phyloP scores from a whole-genome alignment of 805 yeast species.

The Torulaspora maleeae region DNA sequence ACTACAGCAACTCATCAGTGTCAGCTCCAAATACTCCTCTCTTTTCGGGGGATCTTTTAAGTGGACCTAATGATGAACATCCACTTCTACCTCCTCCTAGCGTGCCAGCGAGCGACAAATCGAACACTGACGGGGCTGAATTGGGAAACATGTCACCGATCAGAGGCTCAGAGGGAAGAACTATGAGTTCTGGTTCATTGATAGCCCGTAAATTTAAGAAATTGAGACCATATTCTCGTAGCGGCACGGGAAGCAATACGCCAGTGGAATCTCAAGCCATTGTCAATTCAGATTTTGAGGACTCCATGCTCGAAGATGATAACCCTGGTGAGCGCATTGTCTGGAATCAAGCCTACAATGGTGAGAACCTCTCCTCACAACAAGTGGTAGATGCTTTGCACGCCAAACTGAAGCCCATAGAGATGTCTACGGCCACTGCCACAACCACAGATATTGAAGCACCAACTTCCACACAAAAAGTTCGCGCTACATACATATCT shows the following conservation, averaged over 20 bases:
- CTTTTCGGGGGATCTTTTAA: slow-evolving; percentile 5
- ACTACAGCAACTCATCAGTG: slow-evolving; percentile 4
- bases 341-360: slow-evolving; percentile 6
- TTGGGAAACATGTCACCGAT: slow-evolving; percentile 1
- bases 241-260: slow-evolving; percentile 10
- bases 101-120: slow-evolving; percentile 2
- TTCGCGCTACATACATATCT: slow-evolving; percentile 12
- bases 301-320: slow-evolving; percentile 12
- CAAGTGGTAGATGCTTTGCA: slow-evolving; percentile 4
- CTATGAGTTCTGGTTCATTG: slow-evolving; percentile 28
- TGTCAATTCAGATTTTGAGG: slow-evolving; percentile 9
- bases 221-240: slow-evolving; percentile 17
- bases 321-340: slow-evolving; percentile 6
- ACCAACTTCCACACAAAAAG: not conserved
- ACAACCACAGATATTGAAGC: not conserved
- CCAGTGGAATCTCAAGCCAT: slow-evolving; percentile 8
- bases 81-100: slow-evolving; percentile 21
- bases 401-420: slow-evolving; percentile 8
- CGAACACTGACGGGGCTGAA: slow-evolving; percentile 4
- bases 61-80: slow-evolving; percentile 15
- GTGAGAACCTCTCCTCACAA: slow-evolving; percentile 4
- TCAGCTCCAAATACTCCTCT: slow-evolving; percentile 15
- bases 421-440: not conserved
- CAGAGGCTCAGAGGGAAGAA: slow-evolving; percentile 14
- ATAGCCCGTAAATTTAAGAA: slow-evolving; percentile 26